Conservation (phyloP, 2,329 filamentous ascomycete genomes). For the Fusarium buxicola region DNA sequence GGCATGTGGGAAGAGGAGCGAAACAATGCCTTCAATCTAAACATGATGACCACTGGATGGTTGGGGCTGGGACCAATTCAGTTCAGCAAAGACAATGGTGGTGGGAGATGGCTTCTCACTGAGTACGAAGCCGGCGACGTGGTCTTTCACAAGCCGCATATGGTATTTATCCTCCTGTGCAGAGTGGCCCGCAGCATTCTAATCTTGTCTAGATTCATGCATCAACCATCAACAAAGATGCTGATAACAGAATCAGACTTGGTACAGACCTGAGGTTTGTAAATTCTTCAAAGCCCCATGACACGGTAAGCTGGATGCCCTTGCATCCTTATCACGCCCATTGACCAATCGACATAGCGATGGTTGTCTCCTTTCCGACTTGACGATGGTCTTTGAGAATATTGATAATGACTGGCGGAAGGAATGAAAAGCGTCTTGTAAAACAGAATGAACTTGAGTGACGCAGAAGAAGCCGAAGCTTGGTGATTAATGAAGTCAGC, state of each 20-base stretch:
- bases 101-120: constrained; percentile 51
- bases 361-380: constrained; percentile 16
- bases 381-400: constrained; percentile 3
- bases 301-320: constrained; percentile 7
- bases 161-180: neutral
- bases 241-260: constrained; percentile 23
- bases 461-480: no score
- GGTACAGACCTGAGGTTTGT: constrained; percentile 32
- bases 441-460: no score
- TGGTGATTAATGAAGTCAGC: no score
- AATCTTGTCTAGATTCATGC: constrained; percentile 10
- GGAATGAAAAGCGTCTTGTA: no score
- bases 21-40: constrained; percentile 64
- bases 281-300: constrained; percentile 24
- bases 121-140: constrained; percentile 56
- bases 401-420: neutral
- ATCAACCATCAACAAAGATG: constrained; percentile 29
- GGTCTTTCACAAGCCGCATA: constrained; percentile 51
- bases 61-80: constrained; percentile 61
- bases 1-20: constrained; percentile 65
- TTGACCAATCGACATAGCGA: neutral
- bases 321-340: no score
- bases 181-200: neutral
- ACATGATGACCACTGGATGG: constrained; percentile 68
- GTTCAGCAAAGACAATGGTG: constrained; percentile 47